phyloP scores from a whole-genome alignment of 805 yeast genomes.

The Lipomyces sp. region DNA sequence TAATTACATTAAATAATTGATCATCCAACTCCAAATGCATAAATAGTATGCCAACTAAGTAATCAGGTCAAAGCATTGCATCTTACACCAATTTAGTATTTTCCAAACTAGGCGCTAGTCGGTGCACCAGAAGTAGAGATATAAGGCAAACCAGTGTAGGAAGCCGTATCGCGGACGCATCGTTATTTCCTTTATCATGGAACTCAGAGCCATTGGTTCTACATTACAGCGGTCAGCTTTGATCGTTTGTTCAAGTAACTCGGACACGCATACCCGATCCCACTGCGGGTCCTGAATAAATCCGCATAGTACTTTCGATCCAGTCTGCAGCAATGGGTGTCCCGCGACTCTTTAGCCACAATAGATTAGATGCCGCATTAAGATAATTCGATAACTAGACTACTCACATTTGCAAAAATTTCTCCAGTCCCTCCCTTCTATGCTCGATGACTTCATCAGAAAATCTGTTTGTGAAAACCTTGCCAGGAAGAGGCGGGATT shows the following conservation, averaged over 20 bases:
- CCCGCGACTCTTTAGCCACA: constrained; percentile 68
- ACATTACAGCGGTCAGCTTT: not conserved
- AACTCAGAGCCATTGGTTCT: constrained; percentile 17
- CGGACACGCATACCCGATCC: constrained; percentile 53
- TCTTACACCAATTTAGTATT: not conserved
- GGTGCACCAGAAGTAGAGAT: not conserved
- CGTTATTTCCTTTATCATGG: too few species aligned
- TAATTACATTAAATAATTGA: not conserved
- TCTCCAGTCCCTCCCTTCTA: constrained; percentile 81
- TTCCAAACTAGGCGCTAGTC: not conserved
- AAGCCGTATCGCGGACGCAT: too few species aligned
- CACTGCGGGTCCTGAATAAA: constrained; percentile 87
- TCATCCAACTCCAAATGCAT: constrained; percentile 1
- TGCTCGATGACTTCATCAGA: constrained; percentile 81
- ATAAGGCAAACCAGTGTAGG: not conserved
- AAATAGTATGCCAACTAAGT: not conserved
- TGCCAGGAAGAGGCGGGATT: constrained; percentile 91
- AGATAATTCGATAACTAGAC: not conserved
- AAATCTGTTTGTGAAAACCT: constrained; percentile 75
- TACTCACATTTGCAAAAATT: constrained; percentile 60
- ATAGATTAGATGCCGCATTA: not conserved
- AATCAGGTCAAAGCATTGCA: not conserved
- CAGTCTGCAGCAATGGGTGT: constrained; percentile 91
- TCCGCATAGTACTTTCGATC: constrained; percentile 73
- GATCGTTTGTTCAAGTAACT: not conserved